phyloP scores from a whole-genome alignment of 176 grass and related monocot genomes.

The Themeda triandra region DNA sequence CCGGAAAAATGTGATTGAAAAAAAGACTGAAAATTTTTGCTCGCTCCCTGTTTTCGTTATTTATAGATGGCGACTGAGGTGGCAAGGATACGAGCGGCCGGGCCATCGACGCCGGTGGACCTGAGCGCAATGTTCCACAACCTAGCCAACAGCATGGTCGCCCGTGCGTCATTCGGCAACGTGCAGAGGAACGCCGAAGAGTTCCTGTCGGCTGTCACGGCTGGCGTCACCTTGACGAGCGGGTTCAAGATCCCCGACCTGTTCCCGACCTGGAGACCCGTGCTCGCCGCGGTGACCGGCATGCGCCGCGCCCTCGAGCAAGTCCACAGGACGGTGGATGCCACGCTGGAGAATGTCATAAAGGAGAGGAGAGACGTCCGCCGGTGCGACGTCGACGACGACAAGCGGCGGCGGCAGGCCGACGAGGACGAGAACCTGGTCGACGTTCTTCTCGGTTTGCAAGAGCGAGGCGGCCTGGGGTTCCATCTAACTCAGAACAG shows the following conservation, averaged over 20 bases:
- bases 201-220: background rate
- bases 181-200: background rate
- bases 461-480: background rate
- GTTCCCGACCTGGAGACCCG: background rate
- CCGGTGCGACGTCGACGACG: background rate
- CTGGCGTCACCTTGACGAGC: background rate
- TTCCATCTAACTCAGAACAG: background rate
- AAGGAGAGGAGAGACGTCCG: background rate
- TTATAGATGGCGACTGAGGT: background rate
- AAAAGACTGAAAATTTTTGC: no score
- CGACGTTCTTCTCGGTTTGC: constrained; percentile 30
- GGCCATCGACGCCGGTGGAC: background rate
- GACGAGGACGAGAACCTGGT: background rate
- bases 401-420: background rate
- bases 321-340: background rate
- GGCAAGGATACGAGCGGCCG: background rate
- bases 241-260: constrained; percentile 22
- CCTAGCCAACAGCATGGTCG: background rate
- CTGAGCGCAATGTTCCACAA: background rate
- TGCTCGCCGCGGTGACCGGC: background rate
- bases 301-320: background rate
- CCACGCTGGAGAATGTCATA: background rate
- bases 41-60: no score
- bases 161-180: background rate
- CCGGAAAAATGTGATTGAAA: no score